Evolutionary conservation across 768 basidiomycete genomes (phyloP).

Genomic region (Lyophyllum shimeji): DNA sequence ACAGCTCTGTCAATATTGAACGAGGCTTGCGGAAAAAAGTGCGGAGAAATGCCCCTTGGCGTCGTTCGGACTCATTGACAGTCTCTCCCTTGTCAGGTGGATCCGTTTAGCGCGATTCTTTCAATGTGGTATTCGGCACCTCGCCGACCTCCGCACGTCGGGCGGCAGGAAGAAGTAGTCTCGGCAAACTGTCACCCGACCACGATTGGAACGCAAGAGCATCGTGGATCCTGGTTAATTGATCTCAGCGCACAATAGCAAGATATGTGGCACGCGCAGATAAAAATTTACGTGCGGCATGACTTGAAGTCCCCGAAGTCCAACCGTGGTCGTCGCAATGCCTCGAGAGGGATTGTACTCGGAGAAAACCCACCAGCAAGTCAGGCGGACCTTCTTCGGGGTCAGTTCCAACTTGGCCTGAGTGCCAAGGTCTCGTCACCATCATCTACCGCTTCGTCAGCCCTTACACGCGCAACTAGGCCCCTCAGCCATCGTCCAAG

Average conservation of each 20-base stretch:
- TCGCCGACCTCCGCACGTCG: not conserved
- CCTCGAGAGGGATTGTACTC: not conserved
- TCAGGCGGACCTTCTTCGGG: slow-evolving; percentile 1
- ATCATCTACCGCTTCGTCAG: not conserved
- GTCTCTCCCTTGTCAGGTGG: not conserved
- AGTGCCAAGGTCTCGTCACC: not conserved
- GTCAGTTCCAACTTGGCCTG: not conserved
- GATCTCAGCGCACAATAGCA: not conserved
- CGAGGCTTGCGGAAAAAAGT: not conserved
- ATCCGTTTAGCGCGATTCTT: not conserved
- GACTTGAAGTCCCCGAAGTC: not conserved
- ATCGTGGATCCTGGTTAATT: not conserved
- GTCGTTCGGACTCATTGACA: not conserved
- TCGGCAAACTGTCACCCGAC: not conserved
- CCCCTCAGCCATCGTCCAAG: not conserved
- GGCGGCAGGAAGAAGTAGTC: not conserved
- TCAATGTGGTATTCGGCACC: not conserved
- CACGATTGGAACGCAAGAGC: not conserved
- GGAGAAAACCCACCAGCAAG: not conserved
- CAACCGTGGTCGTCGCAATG: not conserved
- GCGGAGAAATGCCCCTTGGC: not conserved
- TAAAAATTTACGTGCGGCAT: too few relatives aligned
- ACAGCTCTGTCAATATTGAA: not conserved
- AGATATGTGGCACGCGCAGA: not conserved
- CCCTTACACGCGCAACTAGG: not conserved